These are phyloP conservation scores for Ramalina intermedia DNA, from an alignment of 495 filamentous ascomycete genomes.

Conservation along the genomic window DNA sequence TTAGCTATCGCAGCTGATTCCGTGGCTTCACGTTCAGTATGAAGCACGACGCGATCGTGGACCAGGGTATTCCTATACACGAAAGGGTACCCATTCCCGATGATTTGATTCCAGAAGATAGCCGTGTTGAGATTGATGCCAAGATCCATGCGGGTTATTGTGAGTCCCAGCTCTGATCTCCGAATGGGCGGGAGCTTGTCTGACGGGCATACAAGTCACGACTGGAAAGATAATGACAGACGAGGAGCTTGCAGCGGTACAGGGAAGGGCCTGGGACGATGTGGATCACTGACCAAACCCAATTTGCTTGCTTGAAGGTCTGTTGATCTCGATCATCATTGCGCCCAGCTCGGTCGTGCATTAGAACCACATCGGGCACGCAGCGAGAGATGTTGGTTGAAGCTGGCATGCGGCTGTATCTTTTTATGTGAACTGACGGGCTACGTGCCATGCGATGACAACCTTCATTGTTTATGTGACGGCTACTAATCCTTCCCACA, in stretches of 20 bases:
- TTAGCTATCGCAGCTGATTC: not conserved
- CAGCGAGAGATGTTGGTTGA: too few relatives aligned
- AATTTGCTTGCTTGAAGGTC: not conserved
- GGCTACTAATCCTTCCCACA: too few relatives aligned
- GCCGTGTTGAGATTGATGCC: constrained; percentile 93
- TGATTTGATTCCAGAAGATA: constrained; percentile 86
- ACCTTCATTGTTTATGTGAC: too few relatives aligned
- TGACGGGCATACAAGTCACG: constrained; percentile 36
- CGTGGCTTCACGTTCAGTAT: constrained; percentile 39
- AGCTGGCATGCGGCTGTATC: too few relatives aligned
- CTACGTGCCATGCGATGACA: too few relatives aligned
- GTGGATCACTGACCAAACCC: constrained; percentile 25
- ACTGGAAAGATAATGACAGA: constrained; percentile 79
- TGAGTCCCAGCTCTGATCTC: constrained; percentile 16
- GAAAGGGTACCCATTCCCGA: constrained; percentile 92
- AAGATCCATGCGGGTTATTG: constrained; percentile 87
- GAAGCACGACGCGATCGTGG: constrained; percentile 97
- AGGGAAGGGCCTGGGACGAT: constrained; percentile 74
- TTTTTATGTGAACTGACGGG: too few relatives aligned
- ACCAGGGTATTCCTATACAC: constrained; percentile 85
- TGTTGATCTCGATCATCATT: not conserved
- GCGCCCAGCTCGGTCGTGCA: not conserved
- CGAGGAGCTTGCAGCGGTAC: constrained; percentile 71
- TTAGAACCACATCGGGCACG: not conserved
- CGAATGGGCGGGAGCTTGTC: constrained; percentile 7